Conservation (phyloP, 2,329 filamentous ascomycete genomes). For the Fusarium tupiense region DNA sequence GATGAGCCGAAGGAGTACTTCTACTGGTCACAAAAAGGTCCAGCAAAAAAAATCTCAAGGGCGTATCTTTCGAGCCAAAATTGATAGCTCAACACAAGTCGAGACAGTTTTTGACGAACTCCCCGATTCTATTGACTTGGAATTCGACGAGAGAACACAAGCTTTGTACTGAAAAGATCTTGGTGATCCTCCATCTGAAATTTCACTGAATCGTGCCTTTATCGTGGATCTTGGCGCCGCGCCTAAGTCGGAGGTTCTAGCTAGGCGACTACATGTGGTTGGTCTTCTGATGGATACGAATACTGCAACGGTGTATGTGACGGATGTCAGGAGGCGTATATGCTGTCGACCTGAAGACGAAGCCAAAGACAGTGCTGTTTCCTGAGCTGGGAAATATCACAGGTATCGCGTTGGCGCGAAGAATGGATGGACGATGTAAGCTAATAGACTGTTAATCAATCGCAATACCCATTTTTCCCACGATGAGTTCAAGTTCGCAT, state of each 20-base stretch:
- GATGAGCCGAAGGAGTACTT: background rate
- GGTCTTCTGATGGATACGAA: background rate
- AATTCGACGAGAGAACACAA: background rate
- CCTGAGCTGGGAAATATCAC: background rate
- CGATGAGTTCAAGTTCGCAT: background rate
- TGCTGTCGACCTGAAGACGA: background rate
- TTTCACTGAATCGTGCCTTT: background rate
- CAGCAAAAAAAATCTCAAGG: background rate
- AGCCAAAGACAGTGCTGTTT: background rate
- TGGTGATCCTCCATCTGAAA: background rate
- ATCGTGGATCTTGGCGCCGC: background rate
- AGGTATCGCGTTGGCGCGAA: background rate
- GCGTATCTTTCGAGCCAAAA: background rate
- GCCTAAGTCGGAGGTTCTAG: background rate
- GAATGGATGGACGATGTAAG: background rate
- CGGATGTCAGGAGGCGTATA: background rate
- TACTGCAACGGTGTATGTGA: background rate
- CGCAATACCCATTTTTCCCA: background rate
- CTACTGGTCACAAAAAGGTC: conserved; percentile 6
- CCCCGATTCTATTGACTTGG: background rate
- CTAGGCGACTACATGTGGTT: background rate
- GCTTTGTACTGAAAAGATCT: background rate
- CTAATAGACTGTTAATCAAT: too few species aligned
- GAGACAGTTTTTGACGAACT: background rate
- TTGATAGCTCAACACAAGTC: background rate